phyloP scores from a whole-genome alignment of 257 asterid species.

The Agastache rugosa region DNA sequence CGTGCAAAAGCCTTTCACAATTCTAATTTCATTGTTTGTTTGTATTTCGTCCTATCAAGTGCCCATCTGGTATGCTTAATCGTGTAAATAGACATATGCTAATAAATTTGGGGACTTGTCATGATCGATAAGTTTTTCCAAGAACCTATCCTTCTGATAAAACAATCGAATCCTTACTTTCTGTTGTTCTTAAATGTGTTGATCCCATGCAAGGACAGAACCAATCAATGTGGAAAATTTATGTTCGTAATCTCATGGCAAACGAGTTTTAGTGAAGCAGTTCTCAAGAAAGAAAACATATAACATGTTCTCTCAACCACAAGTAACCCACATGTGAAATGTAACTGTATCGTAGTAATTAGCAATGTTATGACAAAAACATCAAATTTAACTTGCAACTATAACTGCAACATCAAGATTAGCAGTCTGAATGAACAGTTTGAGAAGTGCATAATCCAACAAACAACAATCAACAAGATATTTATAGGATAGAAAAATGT shows the following conservation, averaged over 20 bases:
- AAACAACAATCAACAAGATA: neutral
- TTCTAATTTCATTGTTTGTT: neutral
- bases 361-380: neutral
- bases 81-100: neutral
- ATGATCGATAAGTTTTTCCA: neutral
- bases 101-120: neutral
- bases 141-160: neutral
- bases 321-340: conserved; percentile 20
- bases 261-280: conserved; percentile 19
- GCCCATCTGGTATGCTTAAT: neutral
- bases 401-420: conserved; percentile 28
- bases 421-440: conserved; percentile 23
- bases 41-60: neutral
- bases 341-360: neutral
- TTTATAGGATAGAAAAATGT: too few relatives aligned
- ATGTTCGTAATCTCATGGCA: conserved; percentile 7
- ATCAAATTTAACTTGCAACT: neutral
- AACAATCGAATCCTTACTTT: neutral
- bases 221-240: neutral
- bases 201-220: neutral
- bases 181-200: neutral
- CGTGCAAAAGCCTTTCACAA: neutral
- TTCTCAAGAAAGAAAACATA: neutral
- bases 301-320: conserved; percentile 11
- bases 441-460: conserved; percentile 7